Base-by-base conservation (phyloP, 768 basidiomycete genomes). In the Auricularia sp. region DNA sequence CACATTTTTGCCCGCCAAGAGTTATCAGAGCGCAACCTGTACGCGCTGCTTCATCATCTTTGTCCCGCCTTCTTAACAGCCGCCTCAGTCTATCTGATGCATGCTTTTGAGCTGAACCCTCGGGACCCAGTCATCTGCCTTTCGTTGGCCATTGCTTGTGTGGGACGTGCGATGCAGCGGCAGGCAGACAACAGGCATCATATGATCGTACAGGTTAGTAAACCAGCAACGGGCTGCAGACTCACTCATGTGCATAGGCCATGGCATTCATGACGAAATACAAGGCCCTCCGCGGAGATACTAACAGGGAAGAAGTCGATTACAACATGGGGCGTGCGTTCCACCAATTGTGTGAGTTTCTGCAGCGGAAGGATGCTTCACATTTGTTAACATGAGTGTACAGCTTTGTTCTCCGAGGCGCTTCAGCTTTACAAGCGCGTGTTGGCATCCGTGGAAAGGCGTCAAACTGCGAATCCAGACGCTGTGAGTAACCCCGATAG, bases 131-230 rank as follows among this genome's bases (percentile, higher is more conserved):
- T 95, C 76, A 80, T 97, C 29, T 94, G 90, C 71, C 78, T 98
- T 3, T 85, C 82, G 54, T 80, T 98, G 8, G 91, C 88, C 0
- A 85, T 94, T 58, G 86, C 92, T 0, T 97, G 92, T 24, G 78
- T 97, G 58, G 93, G 94, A 11, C 82, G 96, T 44, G 89, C 94
- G 0, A 92, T 93, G 88, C 92, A 95, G 68, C 83, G 95, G 21
- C 95, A 98, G 73, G 87, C 89, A 14, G 96, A 98, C 75, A 98
- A 99, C 72, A 78, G 94, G 47, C 90, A 97, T 71, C 91, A 96
- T 73, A 82, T 94, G 65, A 82, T 98, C 45, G 81, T 87, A 3
- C 92, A 94, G 75, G 85, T 85, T 58, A 33, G 70, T 66, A 13
- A 3, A 3, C 11, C 13, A 21, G 14, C 33, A 54, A 24, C 3